A percentile compares a stretch with the other conserved stretches of the same genome.
Conservation (phyloP, 2,329 filamentous ascomycete species). For the Ceratocystis albifundus region DNA sequence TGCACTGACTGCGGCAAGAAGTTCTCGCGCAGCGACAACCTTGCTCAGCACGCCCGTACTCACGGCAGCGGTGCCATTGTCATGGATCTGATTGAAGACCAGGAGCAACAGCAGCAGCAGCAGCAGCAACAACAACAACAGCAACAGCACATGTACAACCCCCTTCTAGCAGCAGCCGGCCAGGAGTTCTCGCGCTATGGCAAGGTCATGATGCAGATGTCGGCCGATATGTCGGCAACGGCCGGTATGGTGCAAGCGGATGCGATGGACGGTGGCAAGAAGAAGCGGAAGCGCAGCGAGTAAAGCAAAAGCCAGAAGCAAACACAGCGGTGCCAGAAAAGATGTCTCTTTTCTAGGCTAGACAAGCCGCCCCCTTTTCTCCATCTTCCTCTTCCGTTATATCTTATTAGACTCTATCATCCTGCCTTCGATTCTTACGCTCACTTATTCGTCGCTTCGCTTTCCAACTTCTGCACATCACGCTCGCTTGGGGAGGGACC, state of each 20-base stretch:
- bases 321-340: not conserved
- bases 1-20: constrained; percentile 98
- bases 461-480: not conserved
- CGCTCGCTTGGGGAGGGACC: not conserved
- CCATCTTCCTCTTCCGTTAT: not conserved
- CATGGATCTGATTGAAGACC: constrained; percentile 73
- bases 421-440: constrained; percentile 16
- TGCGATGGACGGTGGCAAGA: constrained; percentile 40
- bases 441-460: not conserved
- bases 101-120: constrained; percentile 35
- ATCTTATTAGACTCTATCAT: not conserved
- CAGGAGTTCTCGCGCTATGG: constrained; percentile 60
- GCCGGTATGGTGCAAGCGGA: constrained; percentile 44
- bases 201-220: constrained; percentile 70
- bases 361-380: not conserved
- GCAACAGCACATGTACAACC: constrained; percentile 31
- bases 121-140: constrained; percentile 22
- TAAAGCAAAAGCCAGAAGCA: constrained; percentile 30
- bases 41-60: constrained; percentile 88
- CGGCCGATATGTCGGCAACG: constrained; percentile 45
- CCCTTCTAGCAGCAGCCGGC: constrained; percentile 33
- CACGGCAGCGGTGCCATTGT: constrained; percentile 83
- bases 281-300: constrained; percentile 61
- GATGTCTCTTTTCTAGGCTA: not conserved
- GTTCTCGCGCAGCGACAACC: constrained; percentile 95